A percentile compares a stretch with the other conserved stretches of the same genome.
Evolutionary conservation across 257 asterid genomes (phyloP).

Genomic region (Solanum pimpinellifolium): DNA sequence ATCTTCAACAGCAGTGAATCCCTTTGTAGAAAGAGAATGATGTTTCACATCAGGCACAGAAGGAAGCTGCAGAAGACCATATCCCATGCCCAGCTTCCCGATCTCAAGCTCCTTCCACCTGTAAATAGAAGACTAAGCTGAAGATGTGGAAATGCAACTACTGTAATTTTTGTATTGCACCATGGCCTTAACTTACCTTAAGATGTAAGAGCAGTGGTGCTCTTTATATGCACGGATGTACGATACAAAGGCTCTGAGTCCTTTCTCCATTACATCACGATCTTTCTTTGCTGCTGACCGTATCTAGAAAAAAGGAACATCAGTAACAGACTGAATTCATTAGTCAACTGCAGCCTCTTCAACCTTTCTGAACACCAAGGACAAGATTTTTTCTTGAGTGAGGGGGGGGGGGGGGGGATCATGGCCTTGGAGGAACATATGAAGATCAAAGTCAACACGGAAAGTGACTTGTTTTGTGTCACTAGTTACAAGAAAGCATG

Average conservation of each 20-base stretch:
- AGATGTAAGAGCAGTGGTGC: constrained; percentile 74
- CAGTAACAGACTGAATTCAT: neutral
- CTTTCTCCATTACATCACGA: constrained; percentile 95
- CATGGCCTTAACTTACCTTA: constrained; percentile 39
- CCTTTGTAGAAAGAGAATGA: constrained; percentile 68
- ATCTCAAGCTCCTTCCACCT: constrained; percentile 98
- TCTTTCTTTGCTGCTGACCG: constrained; percentile 72
- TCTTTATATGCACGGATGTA: constrained; percentile 90
- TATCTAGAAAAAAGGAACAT: constrained; percentile 30
- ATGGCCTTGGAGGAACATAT: neutral
- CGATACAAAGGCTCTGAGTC: constrained; percentile 85
- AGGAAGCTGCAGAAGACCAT: constrained; percentile 86
- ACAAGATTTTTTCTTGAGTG: neutral
- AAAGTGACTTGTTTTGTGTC: neutral
- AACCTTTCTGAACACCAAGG: neutral
- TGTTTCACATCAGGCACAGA: constrained; percentile 78
- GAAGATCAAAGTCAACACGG: neutral
- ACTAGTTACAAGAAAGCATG: neutral
- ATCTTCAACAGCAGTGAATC: constrained; percentile 62
- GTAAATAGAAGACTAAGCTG: neutral
- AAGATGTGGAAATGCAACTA: neutral
- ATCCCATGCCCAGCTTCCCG: constrained; percentile 94
- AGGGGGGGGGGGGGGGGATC: neutral
- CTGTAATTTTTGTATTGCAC: neutral
- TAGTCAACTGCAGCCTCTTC: neutral